Base-by-base conservation (phyloP, 2,329 filamentous ascomycete species). In the Magnaporthiopsis poae region DNA sequence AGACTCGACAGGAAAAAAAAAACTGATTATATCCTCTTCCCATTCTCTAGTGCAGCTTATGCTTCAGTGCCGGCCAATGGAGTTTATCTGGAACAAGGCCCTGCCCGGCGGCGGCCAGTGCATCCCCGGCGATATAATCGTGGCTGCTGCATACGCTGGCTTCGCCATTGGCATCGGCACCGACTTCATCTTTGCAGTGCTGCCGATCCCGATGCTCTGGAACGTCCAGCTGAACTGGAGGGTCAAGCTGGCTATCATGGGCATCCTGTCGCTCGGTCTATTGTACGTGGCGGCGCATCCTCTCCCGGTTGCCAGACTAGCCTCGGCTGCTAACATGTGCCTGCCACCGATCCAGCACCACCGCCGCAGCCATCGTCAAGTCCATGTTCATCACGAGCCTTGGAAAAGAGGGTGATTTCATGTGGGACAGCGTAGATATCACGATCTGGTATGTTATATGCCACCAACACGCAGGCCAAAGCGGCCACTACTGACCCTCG, bases 191-290 rank as follows among this genome's bases (percentile, higher is more conserved):
- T 74, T 75, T 59, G 73, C 73, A 2, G 31, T 75, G 1, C 67
- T 74, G 0, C 72, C 72, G 0, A 66, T 73, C 1, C 72, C 72
- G 0, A 73, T 74, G 64, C 66, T 75, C 1, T 74, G 73, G 73
- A 71, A 70, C 0, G 71, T 75, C 0, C 71, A 74, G 64, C 68
- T 75, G 52, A 75, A 72, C 67, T 69, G 69, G 66, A 71, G 67
- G 59, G 71, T 71, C 65, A 74, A 73, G 63, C 64, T 69, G 0
- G 71, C 73, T 29, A 68, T 75, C 2, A 68, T 70, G 0, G 70
- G 46, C 3, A 71, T 75, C 12, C 66, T 75, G 25, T 71, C 71
- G 0, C 68, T 75, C 11, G 73, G 73, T 35, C 35, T 74, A 59
- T 74, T 75, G 39, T 46, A 18, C 11, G 39, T 9, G 36, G 12